Percentiles rank a stretch among this genome's conserved stretches.
Evolutionary conservation across 2,329 filamentous ascomycete species (phyloP).

Genomic region (Cryphonectria naterciae): DNA sequence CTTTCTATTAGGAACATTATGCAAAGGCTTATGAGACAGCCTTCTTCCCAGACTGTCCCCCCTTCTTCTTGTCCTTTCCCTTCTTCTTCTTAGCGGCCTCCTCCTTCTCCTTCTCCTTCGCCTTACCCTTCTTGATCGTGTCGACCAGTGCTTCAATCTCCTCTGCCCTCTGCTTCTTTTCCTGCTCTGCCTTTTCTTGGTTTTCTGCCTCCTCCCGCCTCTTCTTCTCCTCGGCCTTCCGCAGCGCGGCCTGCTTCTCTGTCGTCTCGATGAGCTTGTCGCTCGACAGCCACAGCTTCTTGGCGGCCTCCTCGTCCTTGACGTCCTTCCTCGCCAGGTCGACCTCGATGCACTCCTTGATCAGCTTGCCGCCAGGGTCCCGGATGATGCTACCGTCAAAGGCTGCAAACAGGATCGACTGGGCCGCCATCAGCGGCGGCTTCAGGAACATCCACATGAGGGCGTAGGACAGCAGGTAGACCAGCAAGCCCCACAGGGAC

Average conservation of each 20-base stretch:
- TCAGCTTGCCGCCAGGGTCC: constrained; percentile 67
- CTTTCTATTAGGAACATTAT: not conserved
- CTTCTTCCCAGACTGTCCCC: constrained; percentile 30
- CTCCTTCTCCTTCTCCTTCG: constrained; percentile 38
- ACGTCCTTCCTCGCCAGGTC: constrained; percentile 74
- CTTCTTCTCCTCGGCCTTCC: constrained; percentile 48
- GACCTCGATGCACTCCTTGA: constrained; percentile 88
- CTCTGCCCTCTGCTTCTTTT: constrained; percentile 37
- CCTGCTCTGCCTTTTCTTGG: constrained; percentile 38
- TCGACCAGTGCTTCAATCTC: constrained; percentile 45
- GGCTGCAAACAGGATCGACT: constrained; percentile 81
- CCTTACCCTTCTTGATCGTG: constrained; percentile 49
- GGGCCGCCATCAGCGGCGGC: constrained; percentile 79
- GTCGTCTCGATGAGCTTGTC: constrained; percentile 80
- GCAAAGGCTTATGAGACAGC: constrained; percentile 19
- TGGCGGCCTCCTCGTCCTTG: constrained; percentile 76
- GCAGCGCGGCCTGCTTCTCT: constrained; percentile 77
- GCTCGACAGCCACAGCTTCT: constrained; percentile 87
- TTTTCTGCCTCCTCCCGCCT: constrained; percentile 40
- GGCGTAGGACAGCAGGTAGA: constrained; percentile 79
- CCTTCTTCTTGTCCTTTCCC: constrained; percentile 32
- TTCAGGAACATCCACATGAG: constrained; percentile 89
- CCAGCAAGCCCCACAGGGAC: constrained; percentile 74
- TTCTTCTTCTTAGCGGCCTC: constrained; percentile 40
- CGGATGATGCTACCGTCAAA: constrained; percentile 78